Evolutionary conservation across 257 asterid species (phyloP).

Genomic region (Fraxinus cuspidata): DNA sequence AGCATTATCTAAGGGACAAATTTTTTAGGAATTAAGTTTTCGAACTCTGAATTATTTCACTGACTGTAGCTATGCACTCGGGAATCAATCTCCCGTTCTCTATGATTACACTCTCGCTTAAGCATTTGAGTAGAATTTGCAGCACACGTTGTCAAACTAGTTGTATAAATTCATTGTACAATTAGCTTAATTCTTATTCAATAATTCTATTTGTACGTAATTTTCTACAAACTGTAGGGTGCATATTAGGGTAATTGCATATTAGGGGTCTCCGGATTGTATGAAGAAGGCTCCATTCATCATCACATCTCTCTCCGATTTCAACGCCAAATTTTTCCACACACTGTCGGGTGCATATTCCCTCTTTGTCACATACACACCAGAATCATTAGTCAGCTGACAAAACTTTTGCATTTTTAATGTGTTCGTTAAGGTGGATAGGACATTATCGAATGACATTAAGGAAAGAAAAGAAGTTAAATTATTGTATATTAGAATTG

Average conservation of each 20-base stretch:
- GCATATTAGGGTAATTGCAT: too few species aligned
- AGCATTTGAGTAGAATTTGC: constrained; percentile 81
- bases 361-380: constrained; percentile 69
- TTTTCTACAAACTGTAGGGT: too few species aligned
- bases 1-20: constrained; percentile 21
- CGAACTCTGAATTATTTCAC: constrained; percentile 9
- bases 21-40: constrained; percentile 25
- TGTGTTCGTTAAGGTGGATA: too few species aligned
- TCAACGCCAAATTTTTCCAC: constrained; percentile 86
- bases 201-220: too few species aligned
- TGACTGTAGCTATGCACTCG: not conserved
- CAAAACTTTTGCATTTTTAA: too few species aligned
- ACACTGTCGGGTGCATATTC: constrained; percentile 49
- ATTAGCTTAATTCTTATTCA: too few species aligned
- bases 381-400: not conserved
- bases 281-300: constrained; percentile 70
- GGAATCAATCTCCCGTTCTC: constrained; percentile 59
- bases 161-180: too few species aligned
- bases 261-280: constrained; percentile 71
- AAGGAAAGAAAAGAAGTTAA: not conserved
- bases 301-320: constrained; percentile 70
- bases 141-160: constrained; percentile 8
- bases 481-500: not conserved
- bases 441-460: too few species aligned
- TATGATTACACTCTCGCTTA: constrained; percentile 72